phyloP scores from a whole-genome alignment of 2,329 filamentous ascomycete species.

The Grosmannia huntii region DNA sequence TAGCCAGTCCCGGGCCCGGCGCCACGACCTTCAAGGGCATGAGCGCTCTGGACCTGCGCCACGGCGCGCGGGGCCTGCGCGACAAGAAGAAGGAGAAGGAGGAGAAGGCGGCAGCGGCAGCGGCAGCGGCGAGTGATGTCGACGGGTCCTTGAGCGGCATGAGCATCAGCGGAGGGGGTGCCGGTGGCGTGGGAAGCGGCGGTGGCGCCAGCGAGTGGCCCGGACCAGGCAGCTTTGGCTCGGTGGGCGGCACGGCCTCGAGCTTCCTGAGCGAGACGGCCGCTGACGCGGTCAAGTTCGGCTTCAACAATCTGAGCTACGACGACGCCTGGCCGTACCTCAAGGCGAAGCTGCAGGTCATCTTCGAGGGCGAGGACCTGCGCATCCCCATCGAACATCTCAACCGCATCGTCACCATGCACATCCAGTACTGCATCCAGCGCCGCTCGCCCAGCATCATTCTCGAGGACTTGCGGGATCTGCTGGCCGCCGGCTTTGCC shows the following conservation, averaged over 20 bases:
- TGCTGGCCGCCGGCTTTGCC: conserved; percentile 69
- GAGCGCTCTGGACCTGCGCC: conserved; percentile 65
- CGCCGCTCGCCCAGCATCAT: conserved; percentile 57
- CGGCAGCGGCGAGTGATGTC: background rate
- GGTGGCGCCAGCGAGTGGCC: conserved; percentile 31
- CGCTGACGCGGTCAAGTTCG: conserved; percentile 44
- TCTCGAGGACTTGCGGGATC: conserved; percentile 63
- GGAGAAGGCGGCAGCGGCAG: conserved; percentile 26
- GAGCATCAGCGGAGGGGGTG: conserved; percentile 23
- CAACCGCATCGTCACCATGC: conserved; percentile 65
- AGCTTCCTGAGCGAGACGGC: conserved; percentile 34
- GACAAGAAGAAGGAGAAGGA: conserved; percentile 74
- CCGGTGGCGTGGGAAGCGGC: conserved; percentile 10
- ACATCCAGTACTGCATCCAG: conserved; percentile 67
- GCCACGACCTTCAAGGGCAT: conserved; percentile 67
- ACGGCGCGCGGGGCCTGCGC: conserved; percentile 61
- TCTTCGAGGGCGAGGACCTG: conserved; percentile 73
- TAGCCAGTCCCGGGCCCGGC: conserved; percentile 57
- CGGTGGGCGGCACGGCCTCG: conserved; percentile 29
- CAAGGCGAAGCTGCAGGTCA: conserved; percentile 60
- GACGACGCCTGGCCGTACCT: conserved; percentile 78
- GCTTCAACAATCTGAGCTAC: conserved; percentile 54
- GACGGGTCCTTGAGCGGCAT: background rate
- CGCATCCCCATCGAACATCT: conserved; percentile 73
- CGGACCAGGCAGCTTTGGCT: conserved; percentile 32